These are phyloP conservation scores for Debaryomyces fabryi DNA, from an alignment of 1,139 yeast genomes.

Conservation along the genomic window DNA sequence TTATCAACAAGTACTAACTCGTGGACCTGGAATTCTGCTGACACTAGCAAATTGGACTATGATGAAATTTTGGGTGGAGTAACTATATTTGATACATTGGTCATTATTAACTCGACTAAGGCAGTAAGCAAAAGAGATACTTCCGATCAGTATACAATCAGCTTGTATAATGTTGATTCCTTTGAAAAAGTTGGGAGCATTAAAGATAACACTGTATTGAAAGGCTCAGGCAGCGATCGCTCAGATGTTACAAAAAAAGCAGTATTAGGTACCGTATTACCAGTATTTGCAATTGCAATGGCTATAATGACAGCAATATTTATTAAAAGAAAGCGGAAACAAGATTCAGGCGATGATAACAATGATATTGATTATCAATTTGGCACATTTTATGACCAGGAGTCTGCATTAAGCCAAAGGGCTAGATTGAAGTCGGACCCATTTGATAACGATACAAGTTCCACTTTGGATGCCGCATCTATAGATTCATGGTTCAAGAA, in stretches of 20 bases:
- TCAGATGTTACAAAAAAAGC: constrained; percentile 25
- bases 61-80: constrained; percentile 43
- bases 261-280: constrained; percentile 41
- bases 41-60: constrained; percentile 16
- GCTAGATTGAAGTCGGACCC: neutral
- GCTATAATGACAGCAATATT: constrained; percentile 21
- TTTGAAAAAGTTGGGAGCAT: constrained; percentile 26
- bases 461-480: constrained; percentile 37
- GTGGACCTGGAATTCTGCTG: constrained; percentile 36
- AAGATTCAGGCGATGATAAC: constrained; percentile 23
- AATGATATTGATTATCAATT: constrained; percentile 40
- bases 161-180: constrained; percentile 28
- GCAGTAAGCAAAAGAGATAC: constrained; percentile 16
- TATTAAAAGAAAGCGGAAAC: constrained; percentile 23
- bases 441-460: constrained; percentile 40
- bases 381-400: constrained; percentile 29
- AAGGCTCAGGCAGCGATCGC: neutral
- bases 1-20: constrained; percentile 28
- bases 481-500: constrained; percentile 58
- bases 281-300: constrained; percentile 28
- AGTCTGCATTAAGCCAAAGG: constrained; percentile 9
- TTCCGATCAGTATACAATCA: constrained; percentile 22
- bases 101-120: constrained; percentile 32
- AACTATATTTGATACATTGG: constrained; percentile 45
- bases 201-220: constrained; percentile 15